Evolutionary conservation across 1,284 basidiomycete species (phyloP), one percentile per base, ranked within the genome.

Genomic region (Ustilago xerochloae): DNA sequence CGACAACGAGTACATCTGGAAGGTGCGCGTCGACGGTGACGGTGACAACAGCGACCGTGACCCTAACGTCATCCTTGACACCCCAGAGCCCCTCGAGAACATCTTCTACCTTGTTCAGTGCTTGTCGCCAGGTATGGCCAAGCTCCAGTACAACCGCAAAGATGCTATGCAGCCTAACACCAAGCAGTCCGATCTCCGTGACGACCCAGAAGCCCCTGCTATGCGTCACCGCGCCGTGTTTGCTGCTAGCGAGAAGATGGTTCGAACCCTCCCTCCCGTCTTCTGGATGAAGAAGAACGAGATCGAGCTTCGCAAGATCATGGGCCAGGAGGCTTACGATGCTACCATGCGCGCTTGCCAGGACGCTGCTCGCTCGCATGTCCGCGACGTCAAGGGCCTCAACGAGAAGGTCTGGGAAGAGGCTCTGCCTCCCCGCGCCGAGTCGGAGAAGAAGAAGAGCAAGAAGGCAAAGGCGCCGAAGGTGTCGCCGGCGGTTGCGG

Each of bases 201-300:
- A 80, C 61, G 74, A 78, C 60, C 70, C 54, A 60, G 80, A 79
- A 32, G 69, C 61, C 12, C 77, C 79, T 41, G 68, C 79, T 26
- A 71, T 77, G 60, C 74, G 80, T 50, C 77, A 79, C 67, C 77
- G 73, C 49, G 80, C 80, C 53, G 56, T 76, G 59, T 74, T 81
- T 35, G 80, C 78, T 45, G 66, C 69, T 43, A 69, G 62, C 66
- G 80, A 81, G 59, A 73, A 75, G 62, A 77, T 79, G 68, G 54
- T 66, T 48, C 76, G 80, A 54, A 68, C 63, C 15, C 65, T 81
- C 39, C 78, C 80, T 38, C 80, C 80, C 35, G 65, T 67, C 56
- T 80, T 74, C 69, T 81, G 80, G 80, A 68, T 80, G 72, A 80
- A 78, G 70, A 75, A 77, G 62, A 80, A 81, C 66, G 66, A 63